Conservation (phyloP, 805 yeast genomes). For the Jamesozyma piceae region DNA sequence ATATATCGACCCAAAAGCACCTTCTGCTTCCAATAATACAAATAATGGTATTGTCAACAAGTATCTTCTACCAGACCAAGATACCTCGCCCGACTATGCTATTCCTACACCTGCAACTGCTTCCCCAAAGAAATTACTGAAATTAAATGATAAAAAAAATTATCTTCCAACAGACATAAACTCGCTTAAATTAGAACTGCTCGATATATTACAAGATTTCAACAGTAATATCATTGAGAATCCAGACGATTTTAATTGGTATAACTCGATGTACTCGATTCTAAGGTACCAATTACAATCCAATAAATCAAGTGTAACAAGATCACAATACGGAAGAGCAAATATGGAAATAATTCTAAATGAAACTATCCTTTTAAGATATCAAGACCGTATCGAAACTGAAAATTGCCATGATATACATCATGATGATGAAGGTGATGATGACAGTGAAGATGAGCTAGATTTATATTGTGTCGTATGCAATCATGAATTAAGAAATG, state of each 20-base stretch:
- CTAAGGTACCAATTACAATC: conserved; percentile 17
- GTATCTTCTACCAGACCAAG: conserved; percentile 20
- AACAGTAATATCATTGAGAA: conserved; percentile 12
- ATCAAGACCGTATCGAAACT: background rate
- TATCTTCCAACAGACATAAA: conserved; percentile 3
- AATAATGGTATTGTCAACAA: conserved; percentile 13
- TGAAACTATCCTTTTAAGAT: conserved; percentile 21
- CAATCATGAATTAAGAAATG: conserved; percentile 60
- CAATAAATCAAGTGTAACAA: conserved; percentile 26
- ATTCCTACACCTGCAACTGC: conserved; percentile 9
- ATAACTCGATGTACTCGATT: conserved; percentile 24
- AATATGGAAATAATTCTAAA: conserved; percentile 24
- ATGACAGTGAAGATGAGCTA: conserved; percentile 21
- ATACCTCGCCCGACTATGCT: conserved; percentile 22
- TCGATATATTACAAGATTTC: conserved; percentile 3
- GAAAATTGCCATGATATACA: too few relatives aligned
- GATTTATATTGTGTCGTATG: conserved; percentile 68
- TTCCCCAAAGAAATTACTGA: background rate
- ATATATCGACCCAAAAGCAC: background rate
- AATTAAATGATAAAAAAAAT: conserved; percentile 2
- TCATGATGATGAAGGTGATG: background rate
- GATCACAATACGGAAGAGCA: conserved; percentile 28
- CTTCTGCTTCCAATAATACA: conserved; percentile 4
- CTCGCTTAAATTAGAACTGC: conserved; percentile 7
- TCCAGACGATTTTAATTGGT: conserved; percentile 18